These are phyloP conservation scores for Tremellales sp. DNA, from an alignment of 1,284 basidiomycete species.

Conservation along the genomic window DNA sequence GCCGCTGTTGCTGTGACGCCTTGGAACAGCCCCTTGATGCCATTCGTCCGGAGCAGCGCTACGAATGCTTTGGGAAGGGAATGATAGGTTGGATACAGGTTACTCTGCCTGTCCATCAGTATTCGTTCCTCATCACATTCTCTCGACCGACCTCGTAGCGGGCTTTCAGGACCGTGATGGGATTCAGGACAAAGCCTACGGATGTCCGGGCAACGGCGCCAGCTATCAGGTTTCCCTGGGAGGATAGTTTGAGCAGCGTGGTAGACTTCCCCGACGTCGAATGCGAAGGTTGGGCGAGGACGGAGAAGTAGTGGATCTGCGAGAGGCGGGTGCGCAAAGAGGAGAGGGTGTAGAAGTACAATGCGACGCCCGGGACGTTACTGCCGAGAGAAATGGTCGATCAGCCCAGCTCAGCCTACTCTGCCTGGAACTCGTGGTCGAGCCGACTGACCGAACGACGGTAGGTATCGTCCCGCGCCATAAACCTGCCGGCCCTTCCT, in stretches of 20 bases:
- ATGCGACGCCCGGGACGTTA: constrained; percentile 87
- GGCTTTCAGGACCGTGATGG: constrained; percentile 91
- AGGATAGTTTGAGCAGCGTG: constrained; percentile 69
- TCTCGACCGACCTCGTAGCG: constrained; percentile 72
- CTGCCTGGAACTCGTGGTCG: neutral
- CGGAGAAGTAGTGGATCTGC: constrained; percentile 37
- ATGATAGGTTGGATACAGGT: constrained; percentile 65
- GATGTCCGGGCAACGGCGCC: constrained; percentile 80
- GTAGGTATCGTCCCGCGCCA: constrained; percentile 84
- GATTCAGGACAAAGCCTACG: constrained; percentile 86
- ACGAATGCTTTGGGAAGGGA: constrained; percentile 61
- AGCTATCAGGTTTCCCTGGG: constrained; percentile 79
- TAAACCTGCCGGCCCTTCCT: constrained; percentile 49
- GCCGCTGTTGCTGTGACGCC: constrained; percentile 87
- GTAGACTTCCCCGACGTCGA: constrained; percentile 14
- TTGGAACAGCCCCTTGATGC: constrained; percentile 77
- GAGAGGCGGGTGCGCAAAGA: constrained; percentile 65
- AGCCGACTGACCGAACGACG: constrained; percentile 58
- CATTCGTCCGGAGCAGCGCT: constrained; percentile 61
- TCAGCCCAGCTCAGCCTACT: constrained; percentile 32
- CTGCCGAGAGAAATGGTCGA: constrained; percentile 48
- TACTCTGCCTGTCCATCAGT: constrained; percentile 62
- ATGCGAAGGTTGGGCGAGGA: constrained; percentile 20
- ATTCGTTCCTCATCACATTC: too few species aligned
- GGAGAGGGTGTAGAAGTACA: constrained; percentile 84